Evolutionary conservation across 345 rosid species (phyloP).

Genomic region (Sonneratia caseolaris): DNA sequence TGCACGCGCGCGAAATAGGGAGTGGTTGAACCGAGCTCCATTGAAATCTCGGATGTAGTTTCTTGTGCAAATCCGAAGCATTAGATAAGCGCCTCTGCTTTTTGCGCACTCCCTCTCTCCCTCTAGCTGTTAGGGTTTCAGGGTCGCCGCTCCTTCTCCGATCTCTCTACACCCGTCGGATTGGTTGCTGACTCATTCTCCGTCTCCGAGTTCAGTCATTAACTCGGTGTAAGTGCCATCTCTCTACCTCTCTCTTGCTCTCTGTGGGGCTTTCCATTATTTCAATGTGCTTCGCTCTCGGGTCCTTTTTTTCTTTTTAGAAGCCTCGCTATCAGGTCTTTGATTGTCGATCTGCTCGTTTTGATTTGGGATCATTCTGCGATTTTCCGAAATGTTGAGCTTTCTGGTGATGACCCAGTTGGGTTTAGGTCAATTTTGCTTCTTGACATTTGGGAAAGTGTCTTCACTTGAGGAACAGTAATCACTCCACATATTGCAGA

Average conservation of each 20-base stretch:
- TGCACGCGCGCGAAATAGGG: background rate
- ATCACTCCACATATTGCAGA: background rate
- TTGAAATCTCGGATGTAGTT: background rate
- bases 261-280: background rate
- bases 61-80: slow-evolving; percentile 3
- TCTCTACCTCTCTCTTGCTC: background rate
- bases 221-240: slow-evolving; percentile 10
- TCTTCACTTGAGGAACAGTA: background rate
- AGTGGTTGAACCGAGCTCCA: background rate
- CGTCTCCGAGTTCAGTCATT: slow-evolving; percentile 10
- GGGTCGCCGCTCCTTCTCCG: slow-evolving; percentile 9
- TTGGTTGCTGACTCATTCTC: slow-evolving; percentile 5
- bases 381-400: background rate
- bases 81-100: background rate
- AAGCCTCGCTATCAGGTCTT: background rate
- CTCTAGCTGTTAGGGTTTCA: slow-evolving; percentile 13
- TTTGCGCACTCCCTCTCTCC: background rate
- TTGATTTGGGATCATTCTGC: background rate
- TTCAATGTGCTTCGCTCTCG: background rate
- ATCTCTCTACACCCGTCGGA: background rate
- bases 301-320: background rate
- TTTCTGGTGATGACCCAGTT: background rate
- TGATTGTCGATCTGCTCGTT: slow-evolving; percentile 5
- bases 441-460: background rate
- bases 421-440: background rate